Evolutionary conservation across 768 basidiomycete genomes (phyloP), one percentile per base, ranked within the genome.

Genomic region (Suillus subalutaceus): DNA sequence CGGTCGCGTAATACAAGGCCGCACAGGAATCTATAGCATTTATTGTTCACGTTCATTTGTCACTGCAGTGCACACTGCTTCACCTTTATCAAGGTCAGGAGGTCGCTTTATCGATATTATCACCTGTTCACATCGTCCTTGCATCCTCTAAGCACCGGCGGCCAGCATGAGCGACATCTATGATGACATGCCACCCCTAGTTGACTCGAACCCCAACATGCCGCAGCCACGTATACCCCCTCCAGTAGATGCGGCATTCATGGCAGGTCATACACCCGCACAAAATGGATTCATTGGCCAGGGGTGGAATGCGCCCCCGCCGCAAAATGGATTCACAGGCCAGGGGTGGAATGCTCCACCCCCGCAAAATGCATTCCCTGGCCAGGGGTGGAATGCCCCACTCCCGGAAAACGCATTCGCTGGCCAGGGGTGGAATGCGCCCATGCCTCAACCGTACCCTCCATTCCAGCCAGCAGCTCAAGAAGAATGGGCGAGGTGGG

Each of bases 141-240:
- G 46, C 37, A 56, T 50, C 56, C 2, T 67, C 32, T 68, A 59
- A 75, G 55, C 58, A 70, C 72, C 68, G 63, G 12, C 38, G 6
- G 32, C 10, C 30, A 68, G 46, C 41, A 38, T 74, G 70, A 63
- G 9, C 50, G 55, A 0, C 38, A 20, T 41, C 20, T 77, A 65
- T 69, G 66, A 64, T 5, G 77, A 69, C 23, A 78, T 77, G 72
- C 75, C 77, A 3, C 40, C 50, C 2, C 66, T 77, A 15, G 77
- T 73, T 15, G 73, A 77, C 3, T 63, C 71, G 30, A 38, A 68
- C 55, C 26, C 56, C 44, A 6, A 10, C n/a, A 53, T 67, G 43
- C 9, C 63, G 2, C 46, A 61, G 26, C 66, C 9, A 41, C 16
- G 5, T n/a, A 77, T 77, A 26, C 77, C 72, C 12, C 75, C 77